These are phyloP conservation scores for Mollisiaceae sp. DNA, from an alignment of 2,329 filamentous ascomycete genomes.

Conservation along the genomic window DNA sequence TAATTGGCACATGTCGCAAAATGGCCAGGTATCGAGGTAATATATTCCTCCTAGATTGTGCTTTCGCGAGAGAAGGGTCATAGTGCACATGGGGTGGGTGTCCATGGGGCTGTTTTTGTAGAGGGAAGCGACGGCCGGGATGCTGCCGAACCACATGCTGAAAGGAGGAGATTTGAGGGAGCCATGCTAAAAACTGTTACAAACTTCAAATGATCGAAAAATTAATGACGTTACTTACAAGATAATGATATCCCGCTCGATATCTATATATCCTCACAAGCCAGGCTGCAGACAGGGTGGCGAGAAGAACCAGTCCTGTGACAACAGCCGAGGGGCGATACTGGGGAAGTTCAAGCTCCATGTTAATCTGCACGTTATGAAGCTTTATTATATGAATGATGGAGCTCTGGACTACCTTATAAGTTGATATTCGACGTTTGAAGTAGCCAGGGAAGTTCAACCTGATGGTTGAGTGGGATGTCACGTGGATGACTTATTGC, in stretches of 20 bases:
- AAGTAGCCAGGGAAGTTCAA: too few species aligned
- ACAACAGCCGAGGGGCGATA: background rate
- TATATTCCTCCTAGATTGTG: constrained; percentile 15
- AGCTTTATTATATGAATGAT: background rate
- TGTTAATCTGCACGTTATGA: background rate
- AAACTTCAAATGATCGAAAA: background rate
- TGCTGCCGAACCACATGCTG: constrained; percentile 19
- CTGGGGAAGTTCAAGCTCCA: background rate
- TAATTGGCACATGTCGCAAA: constrained; percentile 8
- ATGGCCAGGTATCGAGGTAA: constrained; percentile 20
- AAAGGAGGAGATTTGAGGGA: constrained; percentile 15
- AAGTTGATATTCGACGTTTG: background rate
- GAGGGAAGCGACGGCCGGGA: constrained; percentile 9
- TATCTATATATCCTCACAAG: background rate
- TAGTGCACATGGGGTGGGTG: constrained; percentile 17
- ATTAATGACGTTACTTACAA: background rate
- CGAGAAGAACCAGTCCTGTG: background rate
- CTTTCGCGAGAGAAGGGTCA: constrained; percentile 21
- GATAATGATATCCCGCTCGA: background rate
- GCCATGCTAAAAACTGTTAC: constrained; percentile 12
- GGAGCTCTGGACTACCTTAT: background rate
- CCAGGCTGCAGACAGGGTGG: background rate
- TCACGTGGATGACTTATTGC: background rate
- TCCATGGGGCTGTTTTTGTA: constrained; percentile 17
- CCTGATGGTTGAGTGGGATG: background rate